phyloP scores from a whole-genome alignment of 306 rosid species.

The Delonix regia region DNA sequence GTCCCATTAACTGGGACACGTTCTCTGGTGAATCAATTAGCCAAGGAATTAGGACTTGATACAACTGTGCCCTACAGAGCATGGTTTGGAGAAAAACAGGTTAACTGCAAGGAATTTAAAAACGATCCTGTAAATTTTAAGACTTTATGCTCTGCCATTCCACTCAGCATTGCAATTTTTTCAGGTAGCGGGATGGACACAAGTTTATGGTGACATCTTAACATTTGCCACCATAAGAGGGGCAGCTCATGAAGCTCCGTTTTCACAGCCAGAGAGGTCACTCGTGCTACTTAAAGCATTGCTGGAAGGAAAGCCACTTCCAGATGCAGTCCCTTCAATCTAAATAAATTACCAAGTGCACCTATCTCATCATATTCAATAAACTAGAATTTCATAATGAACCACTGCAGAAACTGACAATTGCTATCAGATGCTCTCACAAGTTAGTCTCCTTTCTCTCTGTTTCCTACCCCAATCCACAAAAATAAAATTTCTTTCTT shows the following conservation, averaged over 20 bases:
- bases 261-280: conserved; percentile 59
- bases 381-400: background rate
- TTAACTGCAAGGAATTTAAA: background rate
- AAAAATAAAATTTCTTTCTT: background rate
- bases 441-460: background rate
- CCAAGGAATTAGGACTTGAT: conserved; percentile 44
- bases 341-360: conserved; percentile 5
- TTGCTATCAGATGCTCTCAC: background rate
- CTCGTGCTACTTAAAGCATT: conserved; percentile 41
- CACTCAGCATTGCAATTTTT: background rate
- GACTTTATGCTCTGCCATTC: background rate
- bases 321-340: conserved; percentile 26
- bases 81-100: conserved; percentile 66
- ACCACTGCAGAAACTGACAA: background rate
- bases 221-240: conserved; percentile 61
- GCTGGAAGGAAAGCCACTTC: conserved; percentile 53
- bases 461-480: background rate
- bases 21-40: conserved; percentile 43
- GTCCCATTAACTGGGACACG: conserved; percentile 56
- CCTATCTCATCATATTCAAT: background rate
- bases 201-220: conserved; percentile 51
- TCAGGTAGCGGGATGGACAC: conserved; percentile 65
- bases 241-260: conserved; percentile 56
- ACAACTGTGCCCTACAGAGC: conserved; percentile 52
- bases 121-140: background rate